A percentile compares a stretch with the other conserved stretches of the same genome.
Conservation (phyloP, 129 eudicot species). For the Calendula officinalis region DNA sequence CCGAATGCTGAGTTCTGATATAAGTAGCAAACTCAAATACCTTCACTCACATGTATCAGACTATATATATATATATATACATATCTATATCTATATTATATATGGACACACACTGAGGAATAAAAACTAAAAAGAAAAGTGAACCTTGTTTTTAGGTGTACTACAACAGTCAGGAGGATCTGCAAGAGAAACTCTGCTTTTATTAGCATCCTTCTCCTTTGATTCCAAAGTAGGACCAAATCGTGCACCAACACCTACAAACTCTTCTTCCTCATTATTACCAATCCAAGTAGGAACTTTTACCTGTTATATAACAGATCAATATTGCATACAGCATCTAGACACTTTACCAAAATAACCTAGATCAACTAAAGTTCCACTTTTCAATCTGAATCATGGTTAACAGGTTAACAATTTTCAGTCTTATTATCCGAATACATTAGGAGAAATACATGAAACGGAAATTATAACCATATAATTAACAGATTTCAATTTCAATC, state of each 20-base stretch:
- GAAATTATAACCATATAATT: background rate
- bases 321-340: slow-evolving; percentile 2
- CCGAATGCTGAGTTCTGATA: slow-evolving; percentile 43
- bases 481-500: background rate
- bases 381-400: too few species aligned
- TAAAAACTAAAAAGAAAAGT: slow-evolving; percentile 9
- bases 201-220: slow-evolving; percentile 89
- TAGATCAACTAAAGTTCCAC: background rate
- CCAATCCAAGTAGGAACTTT: slow-evolving; percentile 90
- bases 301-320: slow-evolving; percentile 47
- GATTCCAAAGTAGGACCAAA: slow-evolving; percentile 97
- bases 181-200: slow-evolving; percentile 74
- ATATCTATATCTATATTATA: too few species aligned
- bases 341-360: slow-evolving; percentile 10
- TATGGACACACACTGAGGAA: background rate
- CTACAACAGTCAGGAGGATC: slow-evolving; percentile 99
- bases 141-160: slow-evolving; percentile 81
- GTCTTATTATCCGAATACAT: background rate
- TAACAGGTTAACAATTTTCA: background rate
- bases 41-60: slow-evolving; percentile 20
- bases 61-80: background rate
- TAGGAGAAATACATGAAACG: slow-evolving; percentile 4
- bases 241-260: slow-evolving; percentile 98
- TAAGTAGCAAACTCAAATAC: slow-evolving; percentile 30
- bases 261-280: slow-evolving; percentile 66